phyloP scores from a whole-genome alignment of 2,329 filamentous ascomycete species.

The Ceratocystis huliohia region DNA sequence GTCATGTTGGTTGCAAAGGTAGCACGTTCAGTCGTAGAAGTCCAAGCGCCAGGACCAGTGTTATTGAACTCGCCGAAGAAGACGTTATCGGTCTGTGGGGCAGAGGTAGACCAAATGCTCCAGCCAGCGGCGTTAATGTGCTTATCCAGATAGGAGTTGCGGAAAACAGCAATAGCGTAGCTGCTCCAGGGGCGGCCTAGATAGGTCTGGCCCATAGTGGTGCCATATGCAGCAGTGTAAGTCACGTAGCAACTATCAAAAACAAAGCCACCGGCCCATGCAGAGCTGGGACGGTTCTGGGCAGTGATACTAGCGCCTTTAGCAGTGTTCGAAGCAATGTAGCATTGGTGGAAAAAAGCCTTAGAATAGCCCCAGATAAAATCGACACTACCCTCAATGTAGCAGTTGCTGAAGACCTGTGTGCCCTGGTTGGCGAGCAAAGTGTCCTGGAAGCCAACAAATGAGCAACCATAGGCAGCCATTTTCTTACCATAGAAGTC shows the following conservation, averaged over 20 bases:
- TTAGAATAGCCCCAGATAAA: slow-evolving; percentile 28
- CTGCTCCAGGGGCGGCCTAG: slow-evolving; percentile 38
- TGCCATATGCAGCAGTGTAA: slow-evolving; percentile 14
- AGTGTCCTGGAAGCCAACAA: slow-evolving; percentile 40
- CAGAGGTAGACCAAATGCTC: slow-evolving; percentile 39
- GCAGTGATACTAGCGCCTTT: slow-evolving; percentile 27
- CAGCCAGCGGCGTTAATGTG: slow-evolving; percentile 50
- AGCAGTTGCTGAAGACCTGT: slow-evolving; percentile 35
- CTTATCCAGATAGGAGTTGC: slow-evolving; percentile 36
- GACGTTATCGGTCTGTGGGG: slow-evolving; percentile 40
- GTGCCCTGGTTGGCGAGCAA: slow-evolving; percentile 35
- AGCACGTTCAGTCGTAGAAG: slow-evolving; percentile 37
- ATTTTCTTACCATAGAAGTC: slow-evolving; percentile 18
- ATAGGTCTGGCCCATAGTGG: slow-evolving; percentile 31
- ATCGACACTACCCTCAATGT: slow-evolving; percentile 38
- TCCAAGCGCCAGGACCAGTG: slow-evolving; percentile 39
- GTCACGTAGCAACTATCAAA: slow-evolving; percentile 26
- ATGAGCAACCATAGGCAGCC: slow-evolving; percentile 31
- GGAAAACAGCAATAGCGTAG: slow-evolving; percentile 38
- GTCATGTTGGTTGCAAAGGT: slow-evolving; percentile 31
- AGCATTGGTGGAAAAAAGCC: slow-evolving; percentile 30
- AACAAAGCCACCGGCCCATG: slow-evolving; percentile 27
- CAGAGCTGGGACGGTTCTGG: slow-evolving; percentile 26
- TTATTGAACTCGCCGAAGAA: slow-evolving; percentile 48
- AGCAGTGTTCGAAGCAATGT: slow-evolving; percentile 29